A percentile compares a stretch with the other conserved stretches of the same genome.
These are phyloP conservation scores for Megacollybia marginata DNA, from an alignment of 768 basidiomycete species.

Conservation along the genomic window DNA sequence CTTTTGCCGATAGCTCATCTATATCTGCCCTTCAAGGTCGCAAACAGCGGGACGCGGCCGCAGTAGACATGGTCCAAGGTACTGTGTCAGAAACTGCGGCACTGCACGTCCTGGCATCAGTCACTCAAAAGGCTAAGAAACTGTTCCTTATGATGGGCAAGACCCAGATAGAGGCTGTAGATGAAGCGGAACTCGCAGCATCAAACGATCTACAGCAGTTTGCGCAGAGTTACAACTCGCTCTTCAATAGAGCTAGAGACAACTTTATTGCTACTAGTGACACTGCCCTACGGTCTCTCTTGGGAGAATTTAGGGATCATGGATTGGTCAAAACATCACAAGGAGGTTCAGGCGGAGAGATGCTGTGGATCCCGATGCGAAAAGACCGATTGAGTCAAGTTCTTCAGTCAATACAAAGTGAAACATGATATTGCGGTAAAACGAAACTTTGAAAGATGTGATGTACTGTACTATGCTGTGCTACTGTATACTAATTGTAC, in stretches of 20 bases:
- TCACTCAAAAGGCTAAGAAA: constrained; percentile 81
- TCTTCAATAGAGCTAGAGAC: constrained; percentile 71
- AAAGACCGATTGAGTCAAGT: constrained; percentile 61
- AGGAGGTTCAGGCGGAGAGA: constrained; percentile 43
- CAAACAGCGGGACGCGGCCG: constrained; percentile 14
- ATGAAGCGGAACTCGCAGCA: constrained; percentile 19
- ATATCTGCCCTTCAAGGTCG: constrained; percentile 40
- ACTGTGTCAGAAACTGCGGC: constrained; percentile 72
- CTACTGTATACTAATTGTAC: too few relatives aligned
- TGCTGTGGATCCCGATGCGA: constrained; percentile 83
- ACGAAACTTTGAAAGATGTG: too few relatives aligned
- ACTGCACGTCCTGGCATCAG: constrained; percentile 75
- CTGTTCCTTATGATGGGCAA: constrained; percentile 67
- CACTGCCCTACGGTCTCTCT: constrained; percentile 68
- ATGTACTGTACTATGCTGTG: too few relatives aligned
- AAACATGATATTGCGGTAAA: too few relatives aligned
- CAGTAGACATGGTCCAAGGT: constrained; percentile 24
- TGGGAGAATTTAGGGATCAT: constrained; percentile 92
- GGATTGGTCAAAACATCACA: constrained; percentile 59
- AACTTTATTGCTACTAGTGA: constrained; percentile 88
- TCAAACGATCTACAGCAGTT: constrained; percentile 40
- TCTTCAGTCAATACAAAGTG: not conserved
- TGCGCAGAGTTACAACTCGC: constrained; percentile 55
- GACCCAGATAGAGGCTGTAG: constrained; percentile 58
- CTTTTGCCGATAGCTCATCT: constrained; percentile 56